phyloP scores from a whole-genome alignment of 805 yeast genomes.

The Sporopachydermia lactativora region DNA sequence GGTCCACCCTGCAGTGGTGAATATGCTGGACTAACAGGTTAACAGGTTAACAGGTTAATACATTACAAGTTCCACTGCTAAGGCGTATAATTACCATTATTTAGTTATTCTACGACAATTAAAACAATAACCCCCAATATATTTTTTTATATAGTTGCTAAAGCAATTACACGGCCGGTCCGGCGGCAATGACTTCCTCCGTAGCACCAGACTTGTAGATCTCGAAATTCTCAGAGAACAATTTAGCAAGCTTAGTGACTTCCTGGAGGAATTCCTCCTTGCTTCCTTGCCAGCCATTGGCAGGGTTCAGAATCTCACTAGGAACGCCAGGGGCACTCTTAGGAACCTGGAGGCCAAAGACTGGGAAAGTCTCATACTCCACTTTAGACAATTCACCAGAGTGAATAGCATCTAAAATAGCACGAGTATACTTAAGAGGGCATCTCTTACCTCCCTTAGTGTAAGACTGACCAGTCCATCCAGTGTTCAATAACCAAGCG shows the following conservation, averaged over 20 bases:
- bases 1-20: no score
- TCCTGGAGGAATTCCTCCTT: conserved; percentile 35
- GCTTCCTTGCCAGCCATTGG: conserved; percentile 63
- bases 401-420: conserved; percentile 88
- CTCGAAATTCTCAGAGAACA: conserved; percentile 78
- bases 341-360: conserved; percentile 82
- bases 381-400: conserved; percentile 73
- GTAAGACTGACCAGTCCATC: conserved; percentile 95
- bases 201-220: conserved; percentile 77
- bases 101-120: no score
- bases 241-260: conserved; percentile 51
- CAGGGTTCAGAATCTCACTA: conserved; percentile 70
- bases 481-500: conserved; percentile 96
- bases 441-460: conserved; percentile 93
- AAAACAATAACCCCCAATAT: no score
- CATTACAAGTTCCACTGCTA: no score
- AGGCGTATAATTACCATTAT: no score
- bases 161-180: conserved; percentile 57
- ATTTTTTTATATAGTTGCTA: no score
- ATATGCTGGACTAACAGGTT: no score
- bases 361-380: conserved; percentile 73
- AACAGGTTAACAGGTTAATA: no score
- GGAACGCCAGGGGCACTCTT: conserved; percentile 69
- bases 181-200: conserved; percentile 81
- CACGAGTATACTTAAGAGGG: conserved; percentile 94